Evolutionary conservation across 352 stramenopile species (phyloP), one percentile per base, ranked within the genome.

Genomic region (Globisporangium nunn): DNA sequence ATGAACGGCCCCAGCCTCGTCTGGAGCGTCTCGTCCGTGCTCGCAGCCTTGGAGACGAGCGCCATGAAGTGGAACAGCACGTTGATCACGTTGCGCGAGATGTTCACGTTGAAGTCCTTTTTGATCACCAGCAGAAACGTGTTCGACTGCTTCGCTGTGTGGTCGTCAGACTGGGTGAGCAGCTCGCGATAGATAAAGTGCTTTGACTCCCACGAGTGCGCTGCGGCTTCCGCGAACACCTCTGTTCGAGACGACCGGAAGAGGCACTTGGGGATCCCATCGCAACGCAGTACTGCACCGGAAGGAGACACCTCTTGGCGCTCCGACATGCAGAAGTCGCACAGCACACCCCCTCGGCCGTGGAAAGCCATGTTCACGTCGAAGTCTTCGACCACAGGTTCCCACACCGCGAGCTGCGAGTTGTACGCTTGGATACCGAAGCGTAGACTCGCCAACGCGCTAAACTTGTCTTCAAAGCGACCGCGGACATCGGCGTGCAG

Each of bases 111-210:
- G 40, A 94, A 78, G 43, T 82, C 80, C n/a, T 85, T 80, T 50
- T 87, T 85, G 57, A 89, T 79, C 45, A 88, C 78, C 6, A 92
- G 58, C 52, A 94, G 68, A 37, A 86, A 88, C 15, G 80, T 88
- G 43, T 88, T 78, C 5, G 75, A 66, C 14, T 75, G 47, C 68
- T 71, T 73, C 7, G 74, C 77, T 29, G 76, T 65, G 41, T 87
- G 73, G 31, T 88, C 76, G 31, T 88, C 70, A 33, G 61, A 62
- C 47, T 84, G 67, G 30, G 76, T 68, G 37, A 94, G 62, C 1
- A 94, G 60, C 56, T 94, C 81, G 23, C 83, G 84, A 50, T 84
- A 86, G 48, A 94, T 94, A 35, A 91, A 91, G 56, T 90, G 85
- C 58, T 94, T 92, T 0, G 84, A 67, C 59, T 94, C 81, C 59